phyloP scores from a whole-genome alignment of 192 early-diverging fungal species.

The Geranomyces michiganensis region DNA sequence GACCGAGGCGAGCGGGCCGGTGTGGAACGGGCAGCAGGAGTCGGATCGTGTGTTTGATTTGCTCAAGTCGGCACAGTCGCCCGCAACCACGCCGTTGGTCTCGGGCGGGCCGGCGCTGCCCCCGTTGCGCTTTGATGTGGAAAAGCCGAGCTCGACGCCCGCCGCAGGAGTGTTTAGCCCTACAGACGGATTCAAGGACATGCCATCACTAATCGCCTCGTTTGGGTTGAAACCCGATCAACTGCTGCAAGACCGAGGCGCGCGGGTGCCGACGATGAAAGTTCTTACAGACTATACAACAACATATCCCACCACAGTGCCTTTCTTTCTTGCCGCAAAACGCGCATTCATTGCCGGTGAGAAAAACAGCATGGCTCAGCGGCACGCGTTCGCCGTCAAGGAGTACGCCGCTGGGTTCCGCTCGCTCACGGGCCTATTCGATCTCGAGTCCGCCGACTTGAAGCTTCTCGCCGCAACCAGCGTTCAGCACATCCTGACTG shows the following conservation, averaged over 20 bases:
- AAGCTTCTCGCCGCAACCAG: constrained; percentile 33
- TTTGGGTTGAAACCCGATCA: too few species aligned
- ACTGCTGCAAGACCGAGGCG: constrained; percentile 1
- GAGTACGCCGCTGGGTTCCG: constrained; percentile 32
- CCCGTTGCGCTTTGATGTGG: not conserved
- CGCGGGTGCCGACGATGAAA: constrained; percentile 12
- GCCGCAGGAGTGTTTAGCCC: not conserved
- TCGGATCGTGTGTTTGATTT: not conserved
- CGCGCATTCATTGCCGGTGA: constrained; percentile 18
- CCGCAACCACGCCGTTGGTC: not conserved
- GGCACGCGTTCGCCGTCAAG: constrained; percentile 21
- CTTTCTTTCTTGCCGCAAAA: not conserved
- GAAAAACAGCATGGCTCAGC: not conserved
- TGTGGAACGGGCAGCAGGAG: constrained; percentile 27
- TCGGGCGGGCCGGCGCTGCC: not conserved
- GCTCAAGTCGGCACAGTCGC: not conserved
- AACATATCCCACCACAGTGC: constrained; percentile 9
- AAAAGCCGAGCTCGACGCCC: not conserved
- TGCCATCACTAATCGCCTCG: not conserved
- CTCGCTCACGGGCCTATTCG: constrained; percentile 37
- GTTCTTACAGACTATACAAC: constrained; percentile 16
- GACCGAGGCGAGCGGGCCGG: constrained; percentile 24
- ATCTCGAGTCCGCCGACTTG: constrained; percentile 23
- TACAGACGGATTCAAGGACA: constrained; percentile 21
- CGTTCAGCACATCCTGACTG: constrained; percentile 28